Evolutionary conservation across 225 moss, liverwort and hornwort species (phyloP), one percentile per base, ranked within the genome.

Genomic region (Marchantia polymorpha): DNA sequence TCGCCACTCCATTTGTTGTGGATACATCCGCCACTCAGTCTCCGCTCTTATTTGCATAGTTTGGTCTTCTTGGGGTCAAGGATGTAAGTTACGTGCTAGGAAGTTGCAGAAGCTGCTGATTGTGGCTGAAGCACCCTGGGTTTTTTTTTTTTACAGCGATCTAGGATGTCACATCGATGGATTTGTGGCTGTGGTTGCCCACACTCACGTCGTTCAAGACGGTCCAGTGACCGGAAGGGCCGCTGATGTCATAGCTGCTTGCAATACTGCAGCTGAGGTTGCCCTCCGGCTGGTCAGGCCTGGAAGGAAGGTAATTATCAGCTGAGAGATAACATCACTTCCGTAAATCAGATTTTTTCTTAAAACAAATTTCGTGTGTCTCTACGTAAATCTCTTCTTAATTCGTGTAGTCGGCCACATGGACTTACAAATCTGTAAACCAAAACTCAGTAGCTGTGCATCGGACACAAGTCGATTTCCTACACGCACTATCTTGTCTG

Each of bases 101-200:
- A 27, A 27, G 25, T 65, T n/a, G 39, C 65, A 39, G 26, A 13
- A 65, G 71, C 50, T 71, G 49, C 23, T n/a, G 19, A 10, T 22
- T 17, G 31, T 29, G 14, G 31, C 74, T 75, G 54, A 55, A 27
- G 17, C 23, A 1, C 13, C n/a, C 55, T 56, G 16, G n/a, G 49
- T 65, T 78, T 51, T 55, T 65, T 78, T 51, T 26, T 72, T 55
- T 78, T 67, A 83, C 97, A 99, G 97, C 76, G 93, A 99, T 81
- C 78, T 99, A 61, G 97, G 95, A 68, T 93, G 93, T 85, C 97
- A 99, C 82, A 93, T 99, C 56, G 97, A 99, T 85, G 97, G 97
- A 3, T 99, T 99, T 84, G 95, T 93, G 20, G 88, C 97, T 20
- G 97, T 95, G 59, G 97, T 95, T 23, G 97, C 95, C 39, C 97